These are phyloP conservation scores for Medicago ruthenica DNA, from an alignment of 306 rosid species.

Conservation along the genomic window DNA sequence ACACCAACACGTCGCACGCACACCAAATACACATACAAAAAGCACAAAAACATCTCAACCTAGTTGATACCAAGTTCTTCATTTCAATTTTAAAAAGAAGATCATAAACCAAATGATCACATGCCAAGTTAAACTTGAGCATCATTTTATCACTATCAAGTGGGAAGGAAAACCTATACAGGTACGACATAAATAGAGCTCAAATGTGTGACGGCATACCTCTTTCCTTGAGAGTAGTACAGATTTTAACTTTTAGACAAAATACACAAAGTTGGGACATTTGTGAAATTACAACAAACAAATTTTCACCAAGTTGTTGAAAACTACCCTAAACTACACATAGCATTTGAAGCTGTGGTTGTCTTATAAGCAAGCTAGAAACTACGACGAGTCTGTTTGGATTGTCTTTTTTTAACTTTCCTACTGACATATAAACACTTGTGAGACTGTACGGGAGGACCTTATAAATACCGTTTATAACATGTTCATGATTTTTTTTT, in stretches of 20 bases:
- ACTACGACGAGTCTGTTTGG: neutral
- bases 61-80: conserved; percentile 61
- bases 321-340: neutral
- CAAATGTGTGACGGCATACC: no score
- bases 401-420: neutral
- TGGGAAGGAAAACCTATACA: no score
- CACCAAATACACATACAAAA: conserved; percentile 89
- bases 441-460: neutral
- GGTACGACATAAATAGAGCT: no score
- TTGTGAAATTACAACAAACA: conserved; percentile 8
- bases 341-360: conserved; percentile 10
- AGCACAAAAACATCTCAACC: conserved; percentile 86
- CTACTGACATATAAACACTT: neutral
- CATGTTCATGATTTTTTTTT: neutral
- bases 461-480: neutral
- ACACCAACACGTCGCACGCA: conserved; percentile 69
- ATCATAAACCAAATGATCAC: conserved; percentile 39
- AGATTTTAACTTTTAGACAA: conserved; percentile 12
- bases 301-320: neutral
- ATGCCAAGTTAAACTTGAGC: conserved; percentile 17
- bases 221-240: neutral
- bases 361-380: conserved; percentile 20
- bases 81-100: conserved; percentile 47
- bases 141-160: no score
- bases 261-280: conserved; percentile 11